Conservation (phyloP, 441 rosid genomes). For the Erodium moschatum region DNA sequence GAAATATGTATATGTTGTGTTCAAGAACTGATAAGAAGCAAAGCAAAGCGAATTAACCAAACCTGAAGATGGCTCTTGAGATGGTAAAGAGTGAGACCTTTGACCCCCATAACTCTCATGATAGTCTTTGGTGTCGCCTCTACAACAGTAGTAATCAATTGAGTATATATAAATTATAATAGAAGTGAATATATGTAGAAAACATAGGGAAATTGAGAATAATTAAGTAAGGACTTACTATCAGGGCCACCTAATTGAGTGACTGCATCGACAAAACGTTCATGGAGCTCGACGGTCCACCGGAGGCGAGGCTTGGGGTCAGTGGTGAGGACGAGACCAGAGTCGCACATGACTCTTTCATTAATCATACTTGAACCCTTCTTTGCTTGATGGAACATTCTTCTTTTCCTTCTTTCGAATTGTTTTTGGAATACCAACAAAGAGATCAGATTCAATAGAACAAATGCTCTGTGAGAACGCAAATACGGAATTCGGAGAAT, state of each 20-base stretch:
- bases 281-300: conserved; percentile 98
- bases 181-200: too few species aligned
- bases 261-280: conserved; percentile 98
- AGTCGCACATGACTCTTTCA: conserved; percentile 80
- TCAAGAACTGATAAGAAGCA: background rate
- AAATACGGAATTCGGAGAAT: conserved; percentile 32
- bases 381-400: conserved; percentile 88
- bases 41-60: conserved; percentile 17
- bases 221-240: conserved; percentile 33
- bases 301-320: conserved; percentile 99
- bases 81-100: conserved; percentile 99
- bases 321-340: conserved; percentile 96
- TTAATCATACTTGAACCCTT: conserved; percentile 83
- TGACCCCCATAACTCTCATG: conserved; percentile 99
- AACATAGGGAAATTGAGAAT: background rate
- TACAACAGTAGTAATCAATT: conserved; percentile 20
- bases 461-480: conserved; percentile 45
- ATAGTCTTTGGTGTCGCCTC: conserved; percentile 99
- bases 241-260: conserved; percentile 98
- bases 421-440: conserved; percentile 25
- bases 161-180: too few species aligned
- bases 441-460: conserved; percentile 46
- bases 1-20: too few species aligned
- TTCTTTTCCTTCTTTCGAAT: conserved; percentile 31
- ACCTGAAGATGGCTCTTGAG: conserved; percentile 99